Evolutionary conservation across 2,329 filamentous ascomycete species (phyloP).

Genomic region (Claviceps pusilla): DNA sequence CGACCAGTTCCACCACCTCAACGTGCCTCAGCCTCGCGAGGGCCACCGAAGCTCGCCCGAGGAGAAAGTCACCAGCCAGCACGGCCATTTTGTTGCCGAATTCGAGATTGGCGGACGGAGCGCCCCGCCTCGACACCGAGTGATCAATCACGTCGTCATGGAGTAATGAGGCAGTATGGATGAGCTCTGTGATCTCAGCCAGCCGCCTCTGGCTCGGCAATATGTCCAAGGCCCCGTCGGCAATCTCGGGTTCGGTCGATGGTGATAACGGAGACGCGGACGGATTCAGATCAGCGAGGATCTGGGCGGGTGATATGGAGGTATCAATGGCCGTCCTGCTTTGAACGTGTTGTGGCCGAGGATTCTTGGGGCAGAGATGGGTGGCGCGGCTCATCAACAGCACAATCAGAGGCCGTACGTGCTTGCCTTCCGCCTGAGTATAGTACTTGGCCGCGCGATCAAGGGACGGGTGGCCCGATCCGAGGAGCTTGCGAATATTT

Average conservation of each 20-base stretch:
- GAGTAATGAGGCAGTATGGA: constrained; percentile 88
- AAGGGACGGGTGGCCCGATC: constrained; percentile 84
- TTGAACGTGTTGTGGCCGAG: constrained; percentile 24
- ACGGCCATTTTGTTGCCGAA: constrained; percentile 99
- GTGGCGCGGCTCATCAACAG: constrained; percentile 93
- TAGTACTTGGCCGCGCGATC: constrained; percentile 98
- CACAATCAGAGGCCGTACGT: constrained; percentile 85
- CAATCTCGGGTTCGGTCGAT: constrained; percentile 18
- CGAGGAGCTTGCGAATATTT: constrained; percentile 83
- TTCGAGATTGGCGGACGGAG: constrained; percentile 78
- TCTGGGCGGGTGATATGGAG: constrained; percentile 37
- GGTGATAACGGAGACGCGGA: constrained; percentile 31
- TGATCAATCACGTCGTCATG: constrained; percentile 98
- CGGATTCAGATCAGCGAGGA: constrained; percentile 73
- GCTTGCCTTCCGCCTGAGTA: constrained; percentile 90
- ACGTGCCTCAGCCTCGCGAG: constrained; percentile 79
- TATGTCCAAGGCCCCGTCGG: constrained; percentile 45
- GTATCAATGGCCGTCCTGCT: constrained; percentile 34
- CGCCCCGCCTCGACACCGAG: constrained; percentile 68
- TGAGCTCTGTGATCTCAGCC: constrained; percentile 92
- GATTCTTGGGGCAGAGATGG: constrained; percentile 52
- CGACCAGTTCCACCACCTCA: constrained; percentile 85
- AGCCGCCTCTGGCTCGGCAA: constrained; percentile 84
- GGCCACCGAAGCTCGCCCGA: constrained; percentile 85
- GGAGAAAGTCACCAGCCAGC: constrained; percentile 86